These are phyloP conservation scores for Paraphoma sp. DNA, from an alignment of 2,329 filamentous ascomycete genomes.

Conservation along the genomic window DNA sequence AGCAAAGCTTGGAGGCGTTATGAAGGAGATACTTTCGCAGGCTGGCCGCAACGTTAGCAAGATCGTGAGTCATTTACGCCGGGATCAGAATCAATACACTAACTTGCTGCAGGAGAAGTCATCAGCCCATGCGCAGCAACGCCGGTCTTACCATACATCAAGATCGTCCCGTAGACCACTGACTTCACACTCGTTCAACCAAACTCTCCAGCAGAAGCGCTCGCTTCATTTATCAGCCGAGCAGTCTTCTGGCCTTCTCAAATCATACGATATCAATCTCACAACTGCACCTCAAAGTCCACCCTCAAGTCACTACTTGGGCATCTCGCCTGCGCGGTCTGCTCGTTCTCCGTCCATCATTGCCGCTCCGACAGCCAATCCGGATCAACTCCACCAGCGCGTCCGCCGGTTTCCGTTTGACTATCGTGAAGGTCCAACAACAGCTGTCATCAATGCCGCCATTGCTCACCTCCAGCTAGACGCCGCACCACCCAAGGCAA, in stretches of 20 bases:
- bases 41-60: constrained; percentile 50
- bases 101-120: constrained; percentile 38
- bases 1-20: constrained; percentile 72
- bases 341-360: constrained; percentile 69
- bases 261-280: constrained; percentile 57
- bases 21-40: constrained; percentile 66
- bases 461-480: constrained; percentile 62
- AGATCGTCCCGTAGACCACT: constrained; percentile 20
- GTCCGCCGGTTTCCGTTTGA: constrained; percentile 67
- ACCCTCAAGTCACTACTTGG: constrained; percentile 58
- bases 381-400: constrained; percentile 50
- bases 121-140: constrained; percentile 52
- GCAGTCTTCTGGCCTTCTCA: constrained; percentile 64
- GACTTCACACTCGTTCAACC: constrained; percentile 2
- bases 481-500: constrained; percentile 52
- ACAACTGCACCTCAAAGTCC: constrained; percentile 44
- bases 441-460: constrained; percentile 49
- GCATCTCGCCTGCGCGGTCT: constrained; percentile 70
- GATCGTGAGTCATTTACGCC: constrained; percentile 35
- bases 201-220: constrained; percentile 51
- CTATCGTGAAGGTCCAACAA: constrained; percentile 57
- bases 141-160: constrained; percentile 56
- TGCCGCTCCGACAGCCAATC: constrained; percentile 60
- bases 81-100: neutral
- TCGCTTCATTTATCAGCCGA: constrained; percentile 62